phyloP scores from a whole-genome alignment of 2,329 filamentous ascomycete species.

The Ophioceras dolichostomum region DNA sequence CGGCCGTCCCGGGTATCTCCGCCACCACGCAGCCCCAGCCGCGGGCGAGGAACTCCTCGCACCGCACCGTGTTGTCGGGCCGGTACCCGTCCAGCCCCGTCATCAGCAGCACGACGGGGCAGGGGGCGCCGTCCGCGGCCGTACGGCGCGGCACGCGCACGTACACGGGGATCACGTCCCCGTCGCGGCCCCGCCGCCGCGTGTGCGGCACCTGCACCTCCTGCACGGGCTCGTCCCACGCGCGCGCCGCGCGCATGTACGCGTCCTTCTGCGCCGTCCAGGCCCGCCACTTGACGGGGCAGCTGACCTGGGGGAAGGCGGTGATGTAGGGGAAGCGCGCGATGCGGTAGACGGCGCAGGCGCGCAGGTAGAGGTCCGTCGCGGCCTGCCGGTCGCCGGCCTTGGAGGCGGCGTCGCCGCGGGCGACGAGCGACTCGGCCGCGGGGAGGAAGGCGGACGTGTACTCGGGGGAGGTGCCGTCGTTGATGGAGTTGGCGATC shows the following conservation, averaged over 20 bases:
- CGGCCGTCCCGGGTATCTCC: constrained; percentile 56
- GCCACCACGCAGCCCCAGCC: constrained; percentile 51
- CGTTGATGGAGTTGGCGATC: constrained; percentile 47
- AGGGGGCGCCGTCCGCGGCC: constrained; percentile 18
- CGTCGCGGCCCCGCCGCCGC: constrained; percentile 35
- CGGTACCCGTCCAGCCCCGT: constrained; percentile 52
- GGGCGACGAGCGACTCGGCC: constrained; percentile 41
- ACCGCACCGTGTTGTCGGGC: constrained; percentile 48
- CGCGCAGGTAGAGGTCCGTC: constrained; percentile 53
- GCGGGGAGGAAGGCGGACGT: constrained; percentile 50
- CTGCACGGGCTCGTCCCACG: constrained; percentile 44
- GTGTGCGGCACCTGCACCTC: constrained; percentile 52
- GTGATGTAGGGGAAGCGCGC: constrained; percentile 53
- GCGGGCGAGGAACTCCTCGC: constrained; percentile 47
- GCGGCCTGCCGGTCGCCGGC: constrained; percentile 38
- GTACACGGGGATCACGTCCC: constrained; percentile 48
- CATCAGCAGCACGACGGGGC: constrained; percentile 41
- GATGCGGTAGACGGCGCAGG: constrained; percentile 62
- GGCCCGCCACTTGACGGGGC: constrained; percentile 42
- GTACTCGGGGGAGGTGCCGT: constrained; percentile 53
- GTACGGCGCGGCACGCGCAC: constrained; percentile 42
- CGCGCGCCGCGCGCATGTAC: constrained; percentile 42
- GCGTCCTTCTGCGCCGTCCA: constrained; percentile 54
- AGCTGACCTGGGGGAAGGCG: constrained; percentile 22
- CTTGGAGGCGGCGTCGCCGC: constrained; percentile 33